A percentile compares a stretch with the other conserved stretches of the same genome.
Conservation (phyloP, 2,329 filamentous ascomycete species). For the Xylaria arbuscula region DNA sequence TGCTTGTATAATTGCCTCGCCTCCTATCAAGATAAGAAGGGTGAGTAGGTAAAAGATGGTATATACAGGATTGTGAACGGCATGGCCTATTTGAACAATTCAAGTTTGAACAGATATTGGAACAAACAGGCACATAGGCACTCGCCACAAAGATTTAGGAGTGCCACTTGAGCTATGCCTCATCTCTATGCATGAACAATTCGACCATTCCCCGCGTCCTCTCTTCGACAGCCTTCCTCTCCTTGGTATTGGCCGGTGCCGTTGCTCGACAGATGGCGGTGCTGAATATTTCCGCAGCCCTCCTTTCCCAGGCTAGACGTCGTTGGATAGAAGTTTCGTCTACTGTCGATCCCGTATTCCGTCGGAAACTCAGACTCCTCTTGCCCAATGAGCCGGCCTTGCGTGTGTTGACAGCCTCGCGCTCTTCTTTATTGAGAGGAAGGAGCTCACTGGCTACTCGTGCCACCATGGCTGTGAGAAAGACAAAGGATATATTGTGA, state of each 20-base stretch:
- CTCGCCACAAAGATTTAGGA: background rate
- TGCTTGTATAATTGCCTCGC: background rate
- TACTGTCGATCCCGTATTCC: slow-evolving; percentile 43
- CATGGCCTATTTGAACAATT: background rate
- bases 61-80: slow-evolving; percentile 8
- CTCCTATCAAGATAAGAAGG: background rate
- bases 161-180: slow-evolving; percentile 11
- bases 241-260: slow-evolving; percentile 58
- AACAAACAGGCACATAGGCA: background rate
- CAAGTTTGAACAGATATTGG: background rate
- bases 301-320: slow-evolving; percentile 68
- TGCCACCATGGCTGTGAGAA: slow-evolving; percentile 80
- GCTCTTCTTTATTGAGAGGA: slow-evolving; percentile 54
- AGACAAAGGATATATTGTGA: slow-evolving; percentile 90
- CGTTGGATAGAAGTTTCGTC: slow-evolving; percentile 63
- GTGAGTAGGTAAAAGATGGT: background rate
- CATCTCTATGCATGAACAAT: slow-evolving; percentile 68
- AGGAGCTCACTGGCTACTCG: slow-evolving; percentile 62
- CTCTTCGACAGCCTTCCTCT: slow-evolving; percentile 69
- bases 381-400: slow-evolving; percentile 49
- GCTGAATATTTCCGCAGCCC: slow-evolving; percentile 74
- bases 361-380: slow-evolving; percentile 61
- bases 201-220: slow-evolving; percentile 75
- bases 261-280: slow-evolving; percentile 68
- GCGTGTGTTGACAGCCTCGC: slow-evolving; percentile 50